These are phyloP conservation scores for Thuja plicata DNA, from an alignment of 83 land plant genomes.

Conservation along the genomic window DNA sequence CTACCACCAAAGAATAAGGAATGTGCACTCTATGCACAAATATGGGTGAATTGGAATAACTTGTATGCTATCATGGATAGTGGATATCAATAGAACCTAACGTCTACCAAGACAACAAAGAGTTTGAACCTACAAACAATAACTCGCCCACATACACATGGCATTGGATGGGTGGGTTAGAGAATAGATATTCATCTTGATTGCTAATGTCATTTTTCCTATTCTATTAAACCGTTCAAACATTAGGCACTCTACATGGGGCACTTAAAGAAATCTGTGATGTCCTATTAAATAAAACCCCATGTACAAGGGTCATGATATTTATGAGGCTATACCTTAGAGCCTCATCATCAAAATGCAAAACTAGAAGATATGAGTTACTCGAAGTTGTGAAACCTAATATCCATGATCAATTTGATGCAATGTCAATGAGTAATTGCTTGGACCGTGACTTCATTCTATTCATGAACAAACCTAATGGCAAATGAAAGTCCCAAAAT, in stretches of 20 bases:
- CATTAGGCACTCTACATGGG: not conserved
- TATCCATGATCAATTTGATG: not conserved
- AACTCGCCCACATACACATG: not conserved
- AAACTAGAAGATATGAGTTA: not conserved
- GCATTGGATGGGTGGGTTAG: not conserved
- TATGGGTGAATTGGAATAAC: not conserved
- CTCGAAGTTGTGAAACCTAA: not conserved
- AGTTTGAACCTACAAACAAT: not conserved
- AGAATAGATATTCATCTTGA: not conserved
- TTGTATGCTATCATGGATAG: not conserved
- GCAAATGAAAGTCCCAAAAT: not conserved
- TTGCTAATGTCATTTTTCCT: not conserved
- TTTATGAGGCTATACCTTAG: not conserved
- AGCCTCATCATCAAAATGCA: not conserved
- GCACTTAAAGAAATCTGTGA: not conserved
- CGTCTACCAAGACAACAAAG: not conserved
- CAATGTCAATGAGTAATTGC: not conserved
- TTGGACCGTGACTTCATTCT: no score
- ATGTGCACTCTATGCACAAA: not conserved
- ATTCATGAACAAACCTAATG: not conserved
- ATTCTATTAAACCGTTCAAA: not conserved
- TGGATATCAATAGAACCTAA: not conserved
- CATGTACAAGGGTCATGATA: not conserved
- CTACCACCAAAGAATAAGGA: no score
- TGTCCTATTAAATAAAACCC: not conserved